Conservation (phyloP, 495 filamentous ascomycete species). For the Aspergillus cristatus region DNA sequence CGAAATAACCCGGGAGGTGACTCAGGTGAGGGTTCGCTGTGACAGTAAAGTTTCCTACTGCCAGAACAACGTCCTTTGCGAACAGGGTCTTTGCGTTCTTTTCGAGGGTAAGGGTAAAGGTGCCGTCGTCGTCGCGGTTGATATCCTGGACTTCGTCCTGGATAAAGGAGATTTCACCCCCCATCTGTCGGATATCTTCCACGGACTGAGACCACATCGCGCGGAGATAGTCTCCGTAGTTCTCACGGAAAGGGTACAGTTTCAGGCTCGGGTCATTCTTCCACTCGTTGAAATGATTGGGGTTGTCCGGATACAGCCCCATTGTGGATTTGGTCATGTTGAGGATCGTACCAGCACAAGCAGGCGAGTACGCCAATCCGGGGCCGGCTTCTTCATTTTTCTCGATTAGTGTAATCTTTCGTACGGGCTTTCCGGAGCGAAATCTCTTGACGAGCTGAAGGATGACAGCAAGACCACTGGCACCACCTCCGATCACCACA, state of each 20-base stretch:
- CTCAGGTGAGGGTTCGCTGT: not conserved
- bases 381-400: not conserved
- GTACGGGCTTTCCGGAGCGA: not conserved
- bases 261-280: not conserved
- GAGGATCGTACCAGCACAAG: constrained; percentile 1
- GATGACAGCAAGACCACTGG: constrained; percentile 1
- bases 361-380: not conserved
- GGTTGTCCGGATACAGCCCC: constrained; percentile 1
- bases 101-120: not conserved
- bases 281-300: not conserved
- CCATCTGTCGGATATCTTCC: not conserved
- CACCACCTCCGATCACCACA: constrained; percentile 2
- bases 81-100: not conserved
- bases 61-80: not conserved
- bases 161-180: not conserved
- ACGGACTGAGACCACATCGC: constrained; percentile 1
- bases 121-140: not conserved
- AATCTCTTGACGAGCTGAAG: constrained; percentile 1
- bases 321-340: constrained; percentile 2
- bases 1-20: not conserved
- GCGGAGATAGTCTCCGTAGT: constrained; percentile 2
- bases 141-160: constrained; percentile 1
- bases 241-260: not conserved
- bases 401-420: not conserved
- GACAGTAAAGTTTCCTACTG: constrained; percentile 1